Percentiles rank a stretch among this genome's conserved stretches.
Evolutionary conservation across 2,329 filamentous ascomycete species (phyloP).

Genomic region (Colletotrichum australisinense): DNA sequence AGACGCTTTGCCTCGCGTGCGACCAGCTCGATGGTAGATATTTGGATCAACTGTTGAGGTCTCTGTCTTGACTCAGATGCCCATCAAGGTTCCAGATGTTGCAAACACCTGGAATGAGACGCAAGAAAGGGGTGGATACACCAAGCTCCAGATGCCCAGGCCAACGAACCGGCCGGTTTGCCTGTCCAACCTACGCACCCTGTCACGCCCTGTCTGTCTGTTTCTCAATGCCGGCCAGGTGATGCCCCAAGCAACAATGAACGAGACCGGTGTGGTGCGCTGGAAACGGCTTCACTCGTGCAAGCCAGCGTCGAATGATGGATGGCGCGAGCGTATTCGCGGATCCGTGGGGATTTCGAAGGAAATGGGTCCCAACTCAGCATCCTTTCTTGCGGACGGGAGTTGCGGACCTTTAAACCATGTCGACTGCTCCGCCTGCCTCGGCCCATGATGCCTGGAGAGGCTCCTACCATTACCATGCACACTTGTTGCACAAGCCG

Average conservation of each 20-base stretch:
- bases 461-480: neutral
- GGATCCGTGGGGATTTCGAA: constrained; percentile 1
- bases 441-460: neutral
- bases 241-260: constrained; percentile 8
- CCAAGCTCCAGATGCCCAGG: neutral
- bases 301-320: constrained; percentile 5
- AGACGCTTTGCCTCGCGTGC: constrained; percentile 4
- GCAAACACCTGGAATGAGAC: constrained; percentile 22
- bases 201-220: neutral
- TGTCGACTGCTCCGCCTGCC: neutral
- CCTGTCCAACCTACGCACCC: constrained; percentile 9
- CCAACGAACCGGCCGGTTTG: constrained; percentile 1
- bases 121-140: constrained; percentile 24
- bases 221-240: neutral
- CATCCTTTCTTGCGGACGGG: constrained; percentile 3
- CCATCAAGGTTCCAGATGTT: constrained; percentile 30
- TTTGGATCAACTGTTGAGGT: constrained; percentile 24
- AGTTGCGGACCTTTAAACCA: constrained; percentile 6
- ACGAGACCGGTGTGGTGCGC: neutral
- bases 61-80: constrained; percentile 28
- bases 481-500: neutral
- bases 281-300: constrained; percentile 3
- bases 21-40: constrained; percentile 20
- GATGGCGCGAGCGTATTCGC: neutral
- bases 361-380: neutral